Conservation (phyloP, 2,329 filamentous ascomycete genomes). For the Chrysoporthe puriensis region DNA sequence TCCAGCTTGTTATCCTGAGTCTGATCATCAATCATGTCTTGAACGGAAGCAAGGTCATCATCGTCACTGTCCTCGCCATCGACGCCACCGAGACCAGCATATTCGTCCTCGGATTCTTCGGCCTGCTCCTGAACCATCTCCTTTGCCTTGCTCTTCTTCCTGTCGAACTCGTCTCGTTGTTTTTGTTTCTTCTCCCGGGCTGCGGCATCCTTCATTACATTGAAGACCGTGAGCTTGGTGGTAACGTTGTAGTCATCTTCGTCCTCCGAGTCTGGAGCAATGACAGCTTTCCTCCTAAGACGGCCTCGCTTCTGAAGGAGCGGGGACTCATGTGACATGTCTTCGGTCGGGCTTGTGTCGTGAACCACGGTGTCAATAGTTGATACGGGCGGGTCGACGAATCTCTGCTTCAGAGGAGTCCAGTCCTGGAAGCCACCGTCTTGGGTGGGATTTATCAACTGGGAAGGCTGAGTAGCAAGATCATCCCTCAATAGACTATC, state of each 20-base stretch:
- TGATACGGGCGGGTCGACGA: slow-evolving; percentile 65
- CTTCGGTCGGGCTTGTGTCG: slow-evolving; percentile 40
- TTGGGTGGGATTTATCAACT: slow-evolving; percentile 77
- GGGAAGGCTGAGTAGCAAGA: slow-evolving; percentile 64
- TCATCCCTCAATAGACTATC: slow-evolving; percentile 57
- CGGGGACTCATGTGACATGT: slow-evolving; percentile 63
- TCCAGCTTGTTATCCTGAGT: slow-evolving; percentile 75
- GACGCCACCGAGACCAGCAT: slow-evolving; percentile 86
- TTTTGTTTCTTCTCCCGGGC: slow-evolving; percentile 55
- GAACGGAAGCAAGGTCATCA: slow-evolving; percentile 70
- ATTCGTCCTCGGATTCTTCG: slow-evolving; percentile 97
- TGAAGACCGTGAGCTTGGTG: slow-evolving; percentile 58
- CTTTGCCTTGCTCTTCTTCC: slow-evolving; percentile 84
- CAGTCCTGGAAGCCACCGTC: slow-evolving; percentile 76
- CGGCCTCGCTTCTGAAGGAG: slow-evolving; percentile 63
- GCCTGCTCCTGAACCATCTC: slow-evolving; percentile 91
- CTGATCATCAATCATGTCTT: slow-evolving; percentile 89
- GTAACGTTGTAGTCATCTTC: slow-evolving; percentile 41
- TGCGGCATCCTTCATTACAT: slow-evolving; percentile 69
- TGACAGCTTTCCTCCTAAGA: slow-evolving; percentile 49
- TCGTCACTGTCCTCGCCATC: slow-evolving; percentile 86
- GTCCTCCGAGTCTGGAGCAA: slow-evolving; percentile 29
- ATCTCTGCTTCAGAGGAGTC: slow-evolving; percentile 71
- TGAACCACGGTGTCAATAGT: slow-evolving; percentile 71
- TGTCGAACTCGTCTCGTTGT: slow-evolving; percentile 67